Percentiles rank a stretch among this genome's conserved stretches.
Evolutionary conservation across 2,329 filamentous ascomycete genomes (phyloP).

Genomic region (Curvularia verruculosa): DNA sequence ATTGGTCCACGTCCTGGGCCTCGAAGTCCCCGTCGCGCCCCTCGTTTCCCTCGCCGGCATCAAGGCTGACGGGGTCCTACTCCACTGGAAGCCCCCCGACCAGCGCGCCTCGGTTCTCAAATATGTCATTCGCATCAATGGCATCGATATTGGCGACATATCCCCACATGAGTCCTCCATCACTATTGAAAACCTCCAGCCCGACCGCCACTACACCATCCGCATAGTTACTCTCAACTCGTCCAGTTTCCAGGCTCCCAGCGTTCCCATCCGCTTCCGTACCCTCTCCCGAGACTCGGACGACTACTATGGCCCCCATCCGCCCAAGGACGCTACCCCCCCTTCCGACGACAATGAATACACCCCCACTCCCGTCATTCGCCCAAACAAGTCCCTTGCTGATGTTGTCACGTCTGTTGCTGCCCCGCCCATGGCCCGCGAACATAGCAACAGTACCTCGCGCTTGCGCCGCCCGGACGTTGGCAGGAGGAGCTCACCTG

Average conservation of each 20-base stretch:
- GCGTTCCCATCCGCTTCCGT: conserved; percentile 80
- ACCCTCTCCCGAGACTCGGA: conserved; percentile 61
- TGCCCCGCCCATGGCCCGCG: conserved; percentile 67
- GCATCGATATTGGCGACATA: conserved; percentile 88
- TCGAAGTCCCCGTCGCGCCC: conserved; percentile 90
- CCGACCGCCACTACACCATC: conserved; percentile 89
- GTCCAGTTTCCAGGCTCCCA: conserved; percentile 91
- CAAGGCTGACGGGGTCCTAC: conserved; percentile 80
- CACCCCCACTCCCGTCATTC: conserved; percentile 60
- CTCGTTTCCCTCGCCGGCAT: conserved; percentile 91
- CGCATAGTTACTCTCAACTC: conserved; percentile 89
- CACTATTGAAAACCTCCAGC: conserved; percentile 84
- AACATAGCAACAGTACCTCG: conserved; percentile 63
- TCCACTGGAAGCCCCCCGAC: conserved; percentile 86
- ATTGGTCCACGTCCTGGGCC: conserved; percentile 86
- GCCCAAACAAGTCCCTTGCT: conserved; percentile 58
- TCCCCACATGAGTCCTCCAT: conserved; percentile 83
- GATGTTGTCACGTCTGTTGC: conserved; percentile 69
- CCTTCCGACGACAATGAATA: conserved; percentile 51
- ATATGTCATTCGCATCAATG: conserved; percentile 92
- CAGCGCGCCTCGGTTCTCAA: conserved; percentile 74
- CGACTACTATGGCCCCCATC: conserved; percentile 59
- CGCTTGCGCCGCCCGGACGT: conserved; percentile 68
- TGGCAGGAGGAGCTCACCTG: conserved; percentile 78
- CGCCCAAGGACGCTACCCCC: conserved; percentile 52